Base-by-base conservation (phyloP, 345 rosid species). In the Orychophragmus violaceus region DNA sequence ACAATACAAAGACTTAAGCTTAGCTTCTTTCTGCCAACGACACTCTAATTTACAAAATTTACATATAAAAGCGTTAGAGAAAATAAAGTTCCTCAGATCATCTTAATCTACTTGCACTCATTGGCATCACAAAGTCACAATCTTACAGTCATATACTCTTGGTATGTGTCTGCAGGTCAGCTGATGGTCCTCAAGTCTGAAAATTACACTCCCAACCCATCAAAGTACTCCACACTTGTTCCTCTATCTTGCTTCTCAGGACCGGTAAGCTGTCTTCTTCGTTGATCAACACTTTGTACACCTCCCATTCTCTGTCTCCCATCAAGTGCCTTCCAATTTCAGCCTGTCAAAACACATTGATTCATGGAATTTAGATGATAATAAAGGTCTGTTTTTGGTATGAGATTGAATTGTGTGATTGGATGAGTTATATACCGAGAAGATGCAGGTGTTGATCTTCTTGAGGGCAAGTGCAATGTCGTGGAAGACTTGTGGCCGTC, bases 241-340 rank as follows among this genome's bases (percentile, higher is more conserved):
- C 85, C 88, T 85, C 87, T 6, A 94, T 86, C 72, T 81, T 85
- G 59, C 71, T 70, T 70, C 78, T 74, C 0, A 79, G 76, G 42
- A 84, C 59, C 0, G 80, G 50, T 44, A 76, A 76, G 66, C 82
- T 79, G 23, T 86, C 92, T 44, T 85, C 92, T 78, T 94, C 99
- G 35, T 85, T 85, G 12, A 94, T 85, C 59, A 84, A 73, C 66
- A 94, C 83, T 66, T 90, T 82, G 76, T 94, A 94, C 22, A 94
- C 99, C 67, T 94, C 99, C 76, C 87, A 94, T 78, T 94, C 99
- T 18, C 95, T 74, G 61, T 78, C 91, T 53, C 89, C 93, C 8
- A 74, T 87, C 79, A 88, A 37, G 36, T 77, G 85, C 76, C 97
- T 84, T 56, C 82, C 85, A 44, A 90, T 85, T 59, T 90, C 97